Evolutionary conservation across 2,329 filamentous ascomycete genomes (phyloP), one percentile per base, ranked within the genome.

Genomic region (Claviceps fusiformis): DNA sequence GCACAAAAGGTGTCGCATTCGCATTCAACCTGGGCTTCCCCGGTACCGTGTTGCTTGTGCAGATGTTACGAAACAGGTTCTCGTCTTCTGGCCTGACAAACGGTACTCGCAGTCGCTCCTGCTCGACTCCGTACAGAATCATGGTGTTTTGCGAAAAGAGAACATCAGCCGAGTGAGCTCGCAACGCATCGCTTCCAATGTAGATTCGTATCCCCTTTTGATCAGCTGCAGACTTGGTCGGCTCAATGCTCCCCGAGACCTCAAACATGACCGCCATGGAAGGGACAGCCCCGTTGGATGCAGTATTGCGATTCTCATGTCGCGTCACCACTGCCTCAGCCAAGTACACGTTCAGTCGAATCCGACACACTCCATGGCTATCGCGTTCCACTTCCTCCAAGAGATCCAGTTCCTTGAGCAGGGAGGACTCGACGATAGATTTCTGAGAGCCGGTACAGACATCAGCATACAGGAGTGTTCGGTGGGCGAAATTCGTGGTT

Each of bases 1-100:
- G 61, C 10, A 75, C 64, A 56, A 75, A 75, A 3, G 73, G 73
- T 0, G 71, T 63, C 3, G 72, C 72, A 39, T 64, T 73, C 29
- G 79, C 79, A 41, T 85, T 85, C 33, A 85, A 70, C 59, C 79
- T 81, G 9, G 76, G 75, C 64, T 75, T 81, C 58, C 78, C 79
- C 0, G 77, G 75, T 9, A 72, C 58, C n/a, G 77, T 59, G 56
- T 77, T 79, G 46, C 76, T 75, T 1, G 86, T 90, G 62, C 75
- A 82, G 51, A 97, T 77, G 61, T 84, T 80, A 62, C 87, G 93
- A 73, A 95, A 97, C 0, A 82, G 72, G 3, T 75, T 76, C 55
- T 95, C 89, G 62, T 95, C 86, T 68, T 97, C 93, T 0, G 93
- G 93, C 33, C 93, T 83, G 45, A 95, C 90, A 61, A 98, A 86